A percentile compares a stretch with the other conserved stretches of the same genome.
These are phyloP conservation scores for Mediolabrus comicus DNA, from an alignment of 108 stramenopile species.

Conservation along the genomic window DNA sequence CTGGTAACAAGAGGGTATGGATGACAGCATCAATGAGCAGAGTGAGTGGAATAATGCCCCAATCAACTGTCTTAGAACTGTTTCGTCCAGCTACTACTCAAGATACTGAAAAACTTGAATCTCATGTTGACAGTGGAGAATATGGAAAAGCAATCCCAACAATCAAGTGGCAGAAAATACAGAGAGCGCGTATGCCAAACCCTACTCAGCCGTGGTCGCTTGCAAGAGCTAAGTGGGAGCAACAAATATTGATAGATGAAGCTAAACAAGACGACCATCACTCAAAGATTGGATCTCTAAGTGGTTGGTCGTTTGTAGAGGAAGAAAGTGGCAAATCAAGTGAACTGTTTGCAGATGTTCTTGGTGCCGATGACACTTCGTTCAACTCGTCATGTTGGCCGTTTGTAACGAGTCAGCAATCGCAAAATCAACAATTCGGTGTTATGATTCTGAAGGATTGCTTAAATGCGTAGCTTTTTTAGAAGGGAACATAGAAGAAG, in stretches of 20 bases:
- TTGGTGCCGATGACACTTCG: not conserved
- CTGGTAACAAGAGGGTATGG: conserved; percentile 14
- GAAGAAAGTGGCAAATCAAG: not conserved
- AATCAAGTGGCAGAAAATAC: conserved; percentile 5
- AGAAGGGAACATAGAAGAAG: not conserved
- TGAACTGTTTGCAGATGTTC: not conserved
- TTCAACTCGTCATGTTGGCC: conserved; percentile 17
- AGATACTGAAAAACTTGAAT: not conserved
- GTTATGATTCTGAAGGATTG: conserved; percentile 17
- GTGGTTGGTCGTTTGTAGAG: conserved; percentile 16
- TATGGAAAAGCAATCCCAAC: not conserved
- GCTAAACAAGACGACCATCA: not conserved
- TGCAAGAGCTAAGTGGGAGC: conserved; percentile 60
- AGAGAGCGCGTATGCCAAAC: conserved; percentile 44
- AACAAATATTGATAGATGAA: conserved; percentile 1
- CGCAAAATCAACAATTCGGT: conserved; percentile 15
- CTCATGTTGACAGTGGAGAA: not conserved
- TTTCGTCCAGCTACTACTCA: conserved; percentile 4
- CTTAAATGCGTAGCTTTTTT: conserved; percentile 28
- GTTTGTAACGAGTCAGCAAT: conserved; percentile 12
- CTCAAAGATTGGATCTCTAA: not conserved
- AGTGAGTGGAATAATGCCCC: not conserved
- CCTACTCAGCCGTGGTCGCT: conserved; percentile 51
- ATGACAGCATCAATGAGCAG: conserved; percentile 8
- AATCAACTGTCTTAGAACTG: conserved; percentile 6